Conservation (phyloP, 371 early-diverging fungal genomes). For the Rhizomucor miehei region DNA sequence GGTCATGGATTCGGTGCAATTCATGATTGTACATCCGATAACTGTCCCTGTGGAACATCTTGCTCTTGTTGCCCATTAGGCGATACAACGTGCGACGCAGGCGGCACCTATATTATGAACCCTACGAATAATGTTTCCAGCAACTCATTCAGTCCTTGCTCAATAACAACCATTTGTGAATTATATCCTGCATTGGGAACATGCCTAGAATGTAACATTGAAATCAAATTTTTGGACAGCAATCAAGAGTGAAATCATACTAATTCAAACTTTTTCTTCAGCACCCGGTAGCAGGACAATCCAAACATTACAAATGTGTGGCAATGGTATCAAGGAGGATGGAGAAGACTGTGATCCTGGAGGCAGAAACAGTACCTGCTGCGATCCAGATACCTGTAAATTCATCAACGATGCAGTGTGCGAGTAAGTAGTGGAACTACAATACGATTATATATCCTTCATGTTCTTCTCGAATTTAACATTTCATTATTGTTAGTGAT, state of each 20-base stretch:
- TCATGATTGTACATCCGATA: constrained; percentile 62
- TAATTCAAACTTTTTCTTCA: no score
- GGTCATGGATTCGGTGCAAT: constrained; percentile 86
- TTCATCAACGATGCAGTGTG: constrained; percentile 74
- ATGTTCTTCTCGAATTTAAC: neutral
- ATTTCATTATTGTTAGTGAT: constrained; percentile 46
- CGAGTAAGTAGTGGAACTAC: constrained; percentile 38
- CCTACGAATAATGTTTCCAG: constrained; percentile 74
- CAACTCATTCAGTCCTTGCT: constrained; percentile 77
- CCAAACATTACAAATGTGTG: constrained; percentile 72
- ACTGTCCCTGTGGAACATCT: constrained; percentile 53
- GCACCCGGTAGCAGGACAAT: constrained; percentile 49
- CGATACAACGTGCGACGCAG: constrained; percentile 67
- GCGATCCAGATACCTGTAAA: constrained; percentile 78
- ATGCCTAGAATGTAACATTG: constrained; percentile 54
- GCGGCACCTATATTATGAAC: constrained; percentile 76
- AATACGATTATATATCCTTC: neutral
- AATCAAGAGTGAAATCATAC: neutral
- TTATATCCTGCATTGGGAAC: constrained; percentile 41
- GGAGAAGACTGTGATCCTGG: constrained; percentile 96
- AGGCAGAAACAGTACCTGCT: constrained; percentile 70
- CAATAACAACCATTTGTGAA: constrained; percentile 67
- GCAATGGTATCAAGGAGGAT: constrained; percentile 88
- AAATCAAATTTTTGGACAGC: neutral
- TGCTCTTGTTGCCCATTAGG: constrained; percentile 69